Evolutionary conservation across 2,329 filamentous ascomycete genomes (phyloP).

Genomic region (Clonostachys rhizophaga): DNA sequence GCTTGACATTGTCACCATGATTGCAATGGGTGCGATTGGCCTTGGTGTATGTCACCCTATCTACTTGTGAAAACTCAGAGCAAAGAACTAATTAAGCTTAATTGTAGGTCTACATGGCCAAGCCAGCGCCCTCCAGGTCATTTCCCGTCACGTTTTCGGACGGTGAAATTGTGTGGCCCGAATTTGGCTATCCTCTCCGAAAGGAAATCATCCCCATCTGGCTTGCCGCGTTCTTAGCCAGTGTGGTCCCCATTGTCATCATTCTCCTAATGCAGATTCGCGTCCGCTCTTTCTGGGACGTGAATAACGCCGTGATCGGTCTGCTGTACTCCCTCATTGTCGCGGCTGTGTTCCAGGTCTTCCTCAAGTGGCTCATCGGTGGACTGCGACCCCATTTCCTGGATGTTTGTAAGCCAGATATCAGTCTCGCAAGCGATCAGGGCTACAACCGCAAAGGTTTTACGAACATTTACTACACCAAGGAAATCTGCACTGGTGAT

Average conservation of each 20-base stretch:
- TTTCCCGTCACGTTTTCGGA: constrained; percentile 65
- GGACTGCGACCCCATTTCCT: constrained; percentile 70
- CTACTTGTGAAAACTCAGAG: neutral
- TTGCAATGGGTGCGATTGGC: constrained; percentile 58
- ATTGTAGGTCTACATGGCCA: constrained; percentile 53
- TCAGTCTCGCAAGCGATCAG: constrained; percentile 7
- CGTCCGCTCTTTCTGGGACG: constrained; percentile 63
- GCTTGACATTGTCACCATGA: constrained; percentile 66
- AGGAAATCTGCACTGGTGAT: constrained; percentile 66
- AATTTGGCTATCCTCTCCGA: constrained; percentile 67
- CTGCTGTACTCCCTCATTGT: constrained; percentile 66
- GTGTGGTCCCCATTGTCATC: constrained; percentile 59
- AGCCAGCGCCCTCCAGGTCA: constrained; percentile 62
- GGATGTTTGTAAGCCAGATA: constrained; percentile 58
- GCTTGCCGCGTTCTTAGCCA: constrained; percentile 61
- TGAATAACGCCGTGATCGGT: constrained; percentile 67
- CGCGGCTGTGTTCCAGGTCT: constrained; percentile 72
- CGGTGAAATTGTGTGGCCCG: constrained; percentile 63
- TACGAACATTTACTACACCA: constrained; percentile 61
- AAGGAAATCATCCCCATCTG: constrained; percentile 70
- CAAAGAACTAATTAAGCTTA: too few relatives aligned
- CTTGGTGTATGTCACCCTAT: constrained; percentile 48
- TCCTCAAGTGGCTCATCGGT: constrained; percentile 72
- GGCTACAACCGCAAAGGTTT: constrained; percentile 48
- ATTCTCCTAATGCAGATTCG: constrained; percentile 65